Evolutionary conservation across 257 asterid species (phyloP).

Genomic region (Solanum sitiens): DNA sequence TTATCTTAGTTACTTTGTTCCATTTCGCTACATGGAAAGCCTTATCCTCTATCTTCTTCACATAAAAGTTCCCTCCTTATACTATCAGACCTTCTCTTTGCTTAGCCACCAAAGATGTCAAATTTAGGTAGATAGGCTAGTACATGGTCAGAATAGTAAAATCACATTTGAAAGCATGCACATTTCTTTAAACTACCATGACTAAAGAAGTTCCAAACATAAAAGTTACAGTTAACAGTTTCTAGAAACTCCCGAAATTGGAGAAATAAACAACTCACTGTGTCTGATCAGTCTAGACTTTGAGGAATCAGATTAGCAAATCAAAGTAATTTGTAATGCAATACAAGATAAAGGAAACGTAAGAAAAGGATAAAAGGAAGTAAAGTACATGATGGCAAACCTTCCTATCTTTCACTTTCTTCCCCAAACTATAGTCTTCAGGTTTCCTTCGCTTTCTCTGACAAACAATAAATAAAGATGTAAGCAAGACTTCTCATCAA

Average conservation of each 20-base stretch:
- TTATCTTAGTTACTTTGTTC: not conserved
- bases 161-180: not conserved
- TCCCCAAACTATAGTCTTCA: constrained; percentile 47
- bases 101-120: not conserved
- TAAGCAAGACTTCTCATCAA: constrained; percentile 5
- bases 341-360: not conserved
- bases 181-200: not conserved
- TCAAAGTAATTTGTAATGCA: not conserved
- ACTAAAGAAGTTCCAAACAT: not conserved
- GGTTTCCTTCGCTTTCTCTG: constrained; percentile 88
- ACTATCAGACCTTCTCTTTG: not conserved
- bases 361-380: not conserved
- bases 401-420: constrained; percentile 61
- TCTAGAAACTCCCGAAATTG: not conserved
- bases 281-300: not conserved
- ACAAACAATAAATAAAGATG: constrained; percentile 11
- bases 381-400: constrained; percentile 20
- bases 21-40: not conserved
- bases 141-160: not conserved
- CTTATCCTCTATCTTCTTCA: not conserved
- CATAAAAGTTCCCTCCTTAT: not conserved
- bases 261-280: not conserved
- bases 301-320: not conserved
- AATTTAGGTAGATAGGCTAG: not conserved
- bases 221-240: not conserved